Conservation (phyloP, 169 alveolate genomes). For the Cyclospora cayetanensis region DNA sequence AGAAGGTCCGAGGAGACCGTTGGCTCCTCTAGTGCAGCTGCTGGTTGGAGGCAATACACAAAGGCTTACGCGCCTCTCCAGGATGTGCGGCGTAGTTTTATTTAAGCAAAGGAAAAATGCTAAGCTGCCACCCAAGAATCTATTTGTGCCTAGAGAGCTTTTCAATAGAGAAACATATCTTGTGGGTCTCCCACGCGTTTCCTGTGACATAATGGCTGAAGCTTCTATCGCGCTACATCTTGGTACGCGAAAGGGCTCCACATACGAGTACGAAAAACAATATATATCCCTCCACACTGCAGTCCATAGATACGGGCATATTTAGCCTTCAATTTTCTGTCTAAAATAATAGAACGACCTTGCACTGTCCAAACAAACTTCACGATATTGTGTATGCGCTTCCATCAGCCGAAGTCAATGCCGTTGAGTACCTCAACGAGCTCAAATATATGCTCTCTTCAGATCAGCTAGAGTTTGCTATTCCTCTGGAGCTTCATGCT, state of each 20-base stretch:
- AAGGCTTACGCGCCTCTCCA: neutral
- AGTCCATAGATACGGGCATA: too few species aligned
- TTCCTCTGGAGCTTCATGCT: conserved; percentile 30
- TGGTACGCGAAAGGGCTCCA: conserved; percentile 15
- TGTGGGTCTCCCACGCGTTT: conserved; percentile 21
- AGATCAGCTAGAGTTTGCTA: conserved; percentile 3
- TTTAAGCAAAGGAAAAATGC: neutral
- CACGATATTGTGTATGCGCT: too few species aligned
- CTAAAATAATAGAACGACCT: too few species aligned
- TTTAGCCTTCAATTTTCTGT: too few species aligned
- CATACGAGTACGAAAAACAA: too few species aligned
- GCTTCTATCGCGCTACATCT: conserved; percentile 27
- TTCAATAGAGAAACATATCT: conserved; percentile 3
- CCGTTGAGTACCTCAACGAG: conserved; percentile 11
- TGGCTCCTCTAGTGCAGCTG: conserved; percentile 29
- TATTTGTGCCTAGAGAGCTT: conserved; percentile 22
- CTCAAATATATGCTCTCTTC: conserved; percentile 21
- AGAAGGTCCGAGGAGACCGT: conserved; percentile 15
- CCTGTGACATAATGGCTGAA: conserved; percentile 56
- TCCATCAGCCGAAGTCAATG: conserved; percentile 59
- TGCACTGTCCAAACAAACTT: too few species aligned
- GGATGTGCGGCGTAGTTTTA: conserved; percentile 51
- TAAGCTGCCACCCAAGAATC: neutral
- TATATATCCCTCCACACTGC: too few species aligned
- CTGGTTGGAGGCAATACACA: conserved; percentile 22